Percentiles rank a stretch among this genome's conserved stretches.
Conservation (phyloP, 73 alveolate genomes). For the Durusdinium trenchii region DNA sequence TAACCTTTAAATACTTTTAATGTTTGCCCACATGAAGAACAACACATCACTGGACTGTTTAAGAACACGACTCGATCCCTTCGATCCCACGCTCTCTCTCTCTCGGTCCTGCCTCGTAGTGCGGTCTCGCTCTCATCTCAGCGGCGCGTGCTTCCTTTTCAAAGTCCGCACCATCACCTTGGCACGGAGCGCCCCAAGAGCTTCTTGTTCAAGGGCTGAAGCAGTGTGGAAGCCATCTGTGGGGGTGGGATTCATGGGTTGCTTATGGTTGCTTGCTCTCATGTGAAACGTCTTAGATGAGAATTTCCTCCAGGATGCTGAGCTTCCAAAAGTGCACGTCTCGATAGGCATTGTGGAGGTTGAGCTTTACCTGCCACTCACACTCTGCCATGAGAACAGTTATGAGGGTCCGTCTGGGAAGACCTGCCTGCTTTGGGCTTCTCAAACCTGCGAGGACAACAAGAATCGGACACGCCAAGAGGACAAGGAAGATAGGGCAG, state of each 20-base stretch:
- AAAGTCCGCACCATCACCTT: constrained; percentile 86
- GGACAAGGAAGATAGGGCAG: no score
- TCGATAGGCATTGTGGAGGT: constrained; percentile 91
- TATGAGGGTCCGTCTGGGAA: not conserved
- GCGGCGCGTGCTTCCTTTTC: constrained; percentile 86
- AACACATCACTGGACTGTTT: no score
- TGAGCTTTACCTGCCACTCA: constrained; percentile 67
- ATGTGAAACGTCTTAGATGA: not conserved
- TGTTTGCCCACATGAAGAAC: no score
- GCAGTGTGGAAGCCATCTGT: not conserved
- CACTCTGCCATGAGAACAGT: not conserved
- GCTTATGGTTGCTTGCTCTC: not conserved
- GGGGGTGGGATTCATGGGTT: not conserved
- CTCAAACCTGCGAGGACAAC: constrained; percentile 4
- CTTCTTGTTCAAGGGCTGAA: not conserved
- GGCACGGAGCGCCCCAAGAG: not conserved
- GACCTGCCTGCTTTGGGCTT: constrained; percentile 53
- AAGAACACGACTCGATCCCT: no score
- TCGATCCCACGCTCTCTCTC: not conserved
- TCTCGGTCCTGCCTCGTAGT: constrained; percentile 29
- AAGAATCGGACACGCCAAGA: no score
- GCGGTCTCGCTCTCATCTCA: constrained; percentile 77
- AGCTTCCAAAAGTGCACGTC: constrained; percentile 92
- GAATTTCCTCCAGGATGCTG: not conserved
- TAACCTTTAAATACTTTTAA: no score